These are phyloP conservation scores for Fusarium guadeloupense DNA, from an alignment of 2,329 filamentous ascomycete species.

Conservation along the genomic window DNA sequence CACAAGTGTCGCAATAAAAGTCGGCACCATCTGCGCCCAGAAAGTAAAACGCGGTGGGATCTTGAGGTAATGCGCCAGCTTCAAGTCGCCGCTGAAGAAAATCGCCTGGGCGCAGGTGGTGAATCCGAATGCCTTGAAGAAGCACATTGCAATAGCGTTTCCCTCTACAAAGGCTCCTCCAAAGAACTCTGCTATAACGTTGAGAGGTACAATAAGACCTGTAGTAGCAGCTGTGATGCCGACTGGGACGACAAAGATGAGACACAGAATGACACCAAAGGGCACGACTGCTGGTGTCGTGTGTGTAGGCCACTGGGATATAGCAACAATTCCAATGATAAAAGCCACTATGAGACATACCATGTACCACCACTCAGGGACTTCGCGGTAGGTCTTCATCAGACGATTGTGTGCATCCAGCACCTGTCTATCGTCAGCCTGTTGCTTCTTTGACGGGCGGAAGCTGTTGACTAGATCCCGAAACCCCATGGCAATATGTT, in stretches of 20 bases:
- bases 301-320: constrained; percentile 54
- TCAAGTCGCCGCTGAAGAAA: constrained; percentile 49
- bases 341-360: constrained; percentile 45
- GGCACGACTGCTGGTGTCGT: constrained; percentile 55
- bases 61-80: constrained; percentile 58
- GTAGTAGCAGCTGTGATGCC: constrained; percentile 57
- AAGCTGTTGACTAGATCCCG: constrained; percentile 45
- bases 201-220: constrained; percentile 52
- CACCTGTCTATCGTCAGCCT: constrained; percentile 32
- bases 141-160: constrained; percentile 58
- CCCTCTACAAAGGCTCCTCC: constrained; percentile 55
- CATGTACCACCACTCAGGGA: constrained; percentile 60
- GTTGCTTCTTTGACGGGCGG: constrained; percentile 38
- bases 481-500: constrained; percentile 51
- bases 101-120: constrained; percentile 50
- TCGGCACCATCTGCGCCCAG: constrained; percentile 49
- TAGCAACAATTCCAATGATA: constrained; percentile 47
- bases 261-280: constrained; percentile 53
- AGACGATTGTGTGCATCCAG: constrained; percentile 56
- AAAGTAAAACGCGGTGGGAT: constrained; percentile 51
- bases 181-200: constrained; percentile 59
- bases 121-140: constrained; percentile 56
- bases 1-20: constrained; percentile 48
- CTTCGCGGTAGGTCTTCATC: constrained; percentile 58
- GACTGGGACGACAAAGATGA: constrained; percentile 55